A percentile compares a stretch with the other conserved stretches of the same genome.
Conservation (phyloP, 495 filamentous ascomycete genomes). For the Penicillium psychrofluorescens region DNA sequence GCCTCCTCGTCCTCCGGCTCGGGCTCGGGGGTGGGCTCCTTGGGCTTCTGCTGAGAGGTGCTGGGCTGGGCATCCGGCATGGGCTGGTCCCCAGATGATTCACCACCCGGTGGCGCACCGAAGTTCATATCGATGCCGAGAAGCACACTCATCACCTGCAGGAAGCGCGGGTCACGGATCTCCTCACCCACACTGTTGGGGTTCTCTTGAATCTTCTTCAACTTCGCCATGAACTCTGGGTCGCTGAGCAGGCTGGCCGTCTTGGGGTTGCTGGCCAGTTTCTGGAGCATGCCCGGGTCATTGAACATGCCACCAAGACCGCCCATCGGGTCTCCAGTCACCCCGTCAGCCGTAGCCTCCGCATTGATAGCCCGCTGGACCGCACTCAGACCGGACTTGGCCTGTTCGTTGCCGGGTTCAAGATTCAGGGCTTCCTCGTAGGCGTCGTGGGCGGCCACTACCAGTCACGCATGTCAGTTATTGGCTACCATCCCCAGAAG, state of each 20-base stretch:
- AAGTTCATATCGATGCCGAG: slow-evolving; percentile 94
- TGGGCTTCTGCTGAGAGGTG: slow-evolving; percentile 38
- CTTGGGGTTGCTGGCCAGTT: slow-evolving; percentile 90
- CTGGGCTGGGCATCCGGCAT: slow-evolving; percentile 64
- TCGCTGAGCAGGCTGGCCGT: slow-evolving; percentile 81
- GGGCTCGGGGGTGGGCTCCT: slow-evolving; percentile 55
- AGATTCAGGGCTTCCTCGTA: slow-evolving; percentile 88
- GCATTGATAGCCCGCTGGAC: slow-evolving; percentile 84
- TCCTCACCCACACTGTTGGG: slow-evolving; percentile 71
- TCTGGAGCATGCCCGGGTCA: slow-evolving; percentile 81
- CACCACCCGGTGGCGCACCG: slow-evolving; percentile 49
- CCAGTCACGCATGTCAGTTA: slow-evolving; percentile 1
- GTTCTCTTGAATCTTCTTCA: slow-evolving; percentile 72
- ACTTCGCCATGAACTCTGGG: slow-evolving; percentile 79
- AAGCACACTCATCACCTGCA: slow-evolving; percentile 89
- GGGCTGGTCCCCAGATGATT: slow-evolving; percentile 54
- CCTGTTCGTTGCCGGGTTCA: slow-evolving; percentile 85
- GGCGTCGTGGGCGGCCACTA: slow-evolving; percentile 74
- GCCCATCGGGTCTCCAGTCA: slow-evolving; percentile 56
- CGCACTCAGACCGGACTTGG: slow-evolving; percentile 76
- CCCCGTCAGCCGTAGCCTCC: slow-evolving; percentile 63
- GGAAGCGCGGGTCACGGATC: slow-evolving; percentile 82
- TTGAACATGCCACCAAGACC: slow-evolving; percentile 88
- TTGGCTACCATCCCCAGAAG: too few species aligned
- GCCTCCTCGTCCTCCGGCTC: slow-evolving; percentile 73